These are phyloP conservation scores for Malassezia caprae DNA, from an alignment of 1,284 basidiomycete species.

Conservation along the genomic window DNA sequence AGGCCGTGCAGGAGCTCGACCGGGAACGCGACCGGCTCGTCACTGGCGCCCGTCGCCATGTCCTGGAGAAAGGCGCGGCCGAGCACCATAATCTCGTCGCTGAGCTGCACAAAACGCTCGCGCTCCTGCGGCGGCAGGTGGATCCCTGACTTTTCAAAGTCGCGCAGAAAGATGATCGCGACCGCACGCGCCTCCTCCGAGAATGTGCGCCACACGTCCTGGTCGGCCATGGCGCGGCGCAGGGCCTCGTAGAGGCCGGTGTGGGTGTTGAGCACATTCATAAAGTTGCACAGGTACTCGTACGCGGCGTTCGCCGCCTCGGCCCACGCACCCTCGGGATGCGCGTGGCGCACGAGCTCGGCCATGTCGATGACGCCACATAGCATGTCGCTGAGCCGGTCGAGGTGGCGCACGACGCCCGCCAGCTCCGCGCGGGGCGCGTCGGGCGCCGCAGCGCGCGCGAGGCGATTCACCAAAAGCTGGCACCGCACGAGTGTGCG, in stretches of 20 bases:
- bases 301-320: conserved; percentile 75
- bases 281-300: conserved; percentile 83
- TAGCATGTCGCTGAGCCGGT: conserved; percentile 84
- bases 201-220: conserved; percentile 39
- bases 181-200: conserved; percentile 53
- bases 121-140: conserved; percentile 69
- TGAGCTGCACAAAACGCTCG: conserved; percentile 72
- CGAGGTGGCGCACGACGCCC: conserved; percentile 52
- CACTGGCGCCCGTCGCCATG: conserved; percentile 19
- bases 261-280: conserved; percentile 94
- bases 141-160: conserved; percentile 96
- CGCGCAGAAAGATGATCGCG: conserved; percentile 82
- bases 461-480: conserved; percentile 41
- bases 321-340: conserved; percentile 76
- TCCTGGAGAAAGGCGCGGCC: conserved; percentile 70
- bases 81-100: conserved; percentile 80
- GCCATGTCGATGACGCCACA: conserved; percentile 94
- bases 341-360: conserved; percentile 82
- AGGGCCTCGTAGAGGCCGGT: conserved; percentile 64
- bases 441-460: conserved; percentile 20
- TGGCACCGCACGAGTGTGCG: conserved; percentile 39
- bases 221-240: conserved; percentile 46
- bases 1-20: conserved; percentile 25
- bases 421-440: conserved; percentile 23
- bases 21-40: conserved; percentile 21